Evolutionary conservation across 345 rosid genomes (phyloP).

Genomic region (Raphanus raphanistrum): DNA sequence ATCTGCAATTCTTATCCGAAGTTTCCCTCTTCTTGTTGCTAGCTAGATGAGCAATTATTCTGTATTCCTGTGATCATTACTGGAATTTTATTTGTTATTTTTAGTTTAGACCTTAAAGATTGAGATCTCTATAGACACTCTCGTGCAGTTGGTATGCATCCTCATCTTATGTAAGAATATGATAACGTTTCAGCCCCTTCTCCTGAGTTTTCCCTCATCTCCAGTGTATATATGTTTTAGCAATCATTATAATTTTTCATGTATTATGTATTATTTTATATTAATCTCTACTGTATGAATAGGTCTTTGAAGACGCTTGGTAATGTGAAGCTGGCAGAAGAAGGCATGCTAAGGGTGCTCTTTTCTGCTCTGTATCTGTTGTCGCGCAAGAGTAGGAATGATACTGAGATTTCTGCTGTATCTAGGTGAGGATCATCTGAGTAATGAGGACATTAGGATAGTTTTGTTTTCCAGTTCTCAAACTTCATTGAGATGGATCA

Average conservation of each 20-base stretch:
- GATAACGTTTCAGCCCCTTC: conserved; percentile 7
- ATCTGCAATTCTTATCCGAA: conserved; percentile 1
- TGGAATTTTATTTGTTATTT: conserved; percentile 13
- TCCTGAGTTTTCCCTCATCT: conserved; percentile 18
- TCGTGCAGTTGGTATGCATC: neutral
- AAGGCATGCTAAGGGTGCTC: conserved; percentile 82
- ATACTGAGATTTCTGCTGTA: conserved; percentile 78
- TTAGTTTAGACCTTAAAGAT: conserved; percentile 22
- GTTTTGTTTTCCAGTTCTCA: conserved; percentile 16
- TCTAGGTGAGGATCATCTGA: conserved; percentile 58
- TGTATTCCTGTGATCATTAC: conserved; percentile 8
- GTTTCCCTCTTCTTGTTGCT: conserved; percentile 6
- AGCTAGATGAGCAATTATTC: conserved; percentile 5
- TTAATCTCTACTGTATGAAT: conserved; percentile 37
- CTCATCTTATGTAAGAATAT: conserved; percentile 18
- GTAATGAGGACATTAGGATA: conserved; percentile 24
- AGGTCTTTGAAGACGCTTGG: conserved; percentile 92
- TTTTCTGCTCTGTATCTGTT: conserved; percentile 77
- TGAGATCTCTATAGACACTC: conserved; percentile 13
- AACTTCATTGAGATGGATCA: conserved; percentile 12
- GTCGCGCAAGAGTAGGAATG: conserved; percentile 62
- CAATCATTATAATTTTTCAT: conserved; percentile 3
- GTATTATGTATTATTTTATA: conserved; percentile 16
- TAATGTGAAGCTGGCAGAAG: conserved; percentile 73
- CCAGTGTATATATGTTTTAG: conserved; percentile 11